Percentiles rank a stretch among this genome's conserved stretches.
Evolutionary conservation across 129 eudicot genomes (phyloP).

Genomic region (Logfia minima): DNA sequence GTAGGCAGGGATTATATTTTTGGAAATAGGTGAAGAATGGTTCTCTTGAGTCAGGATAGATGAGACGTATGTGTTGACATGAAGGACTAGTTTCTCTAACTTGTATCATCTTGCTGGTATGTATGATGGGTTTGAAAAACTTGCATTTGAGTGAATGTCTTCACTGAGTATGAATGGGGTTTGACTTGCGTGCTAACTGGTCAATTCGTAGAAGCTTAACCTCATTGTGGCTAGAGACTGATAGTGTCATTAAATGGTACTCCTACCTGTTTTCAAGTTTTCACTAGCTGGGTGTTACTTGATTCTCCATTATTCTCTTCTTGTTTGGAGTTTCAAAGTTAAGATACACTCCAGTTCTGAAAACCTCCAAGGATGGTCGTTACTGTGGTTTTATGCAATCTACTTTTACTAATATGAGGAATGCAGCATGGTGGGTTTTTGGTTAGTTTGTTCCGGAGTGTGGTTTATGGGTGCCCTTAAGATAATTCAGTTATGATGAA

Average conservation of each 20-base stretch:
- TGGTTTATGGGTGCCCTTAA: constrained; percentile 24
- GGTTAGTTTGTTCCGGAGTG: constrained; percentile 18
- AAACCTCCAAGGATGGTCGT: constrained; percentile 11
- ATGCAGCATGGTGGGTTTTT: constrained; percentile 23
- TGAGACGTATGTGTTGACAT: constrained; percentile 18
- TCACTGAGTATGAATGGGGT: constrained; percentile 16
- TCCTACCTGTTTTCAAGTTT: constrained; percentile 16
- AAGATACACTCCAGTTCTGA: constrained; percentile 9
- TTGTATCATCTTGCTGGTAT: constrained; percentile 1
- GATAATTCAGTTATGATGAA: constrained; percentile 26
- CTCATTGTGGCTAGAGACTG: constrained; percentile 20
- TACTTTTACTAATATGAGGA: constrained; percentile 8
- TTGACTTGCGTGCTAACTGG: constrained; percentile 26
- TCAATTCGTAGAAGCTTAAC: constrained; percentile 24
- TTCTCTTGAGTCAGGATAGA: constrained; percentile 26
- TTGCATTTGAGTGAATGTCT: constrained; percentile 11
- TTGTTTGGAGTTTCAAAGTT: constrained; percentile 17
- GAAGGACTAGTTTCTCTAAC: constrained; percentile 22
- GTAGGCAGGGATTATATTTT: constrained; percentile 22
- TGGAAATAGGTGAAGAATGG: constrained; percentile 18
- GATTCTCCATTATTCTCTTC: constrained; percentile 21
- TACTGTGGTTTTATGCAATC: constrained; percentile 4
- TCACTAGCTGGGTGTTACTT: constrained; percentile 12
- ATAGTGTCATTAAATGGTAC: constrained; percentile 19
- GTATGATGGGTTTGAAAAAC: constrained; percentile 18